Evolutionary conservation across 1,284 basidiomycete species (phyloP), one percentile per base, ranked within the genome.

Genomic region (Quambalaria eucalypti): DNA sequence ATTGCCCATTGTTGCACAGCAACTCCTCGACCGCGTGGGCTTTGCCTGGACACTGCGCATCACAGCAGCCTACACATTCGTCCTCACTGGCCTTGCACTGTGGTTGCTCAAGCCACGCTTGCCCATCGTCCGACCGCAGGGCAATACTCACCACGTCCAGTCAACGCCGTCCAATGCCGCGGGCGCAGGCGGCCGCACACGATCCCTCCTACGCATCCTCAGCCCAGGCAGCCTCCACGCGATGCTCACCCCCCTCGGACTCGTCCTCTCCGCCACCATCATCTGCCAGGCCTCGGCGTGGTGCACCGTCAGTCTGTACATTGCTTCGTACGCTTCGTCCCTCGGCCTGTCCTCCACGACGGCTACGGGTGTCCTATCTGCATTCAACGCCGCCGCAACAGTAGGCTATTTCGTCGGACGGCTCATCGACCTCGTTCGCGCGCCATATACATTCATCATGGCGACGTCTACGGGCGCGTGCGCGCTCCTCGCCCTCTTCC

Each of bases 241-340:
- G 7, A 14, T 57, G 40, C 38, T 48, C 14, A 9, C 36, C 12
- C 26, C 50, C 5, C 19, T 52, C n/a, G 21, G 52, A 47, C 25
- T 51, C 10, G 39, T 62, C 4, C 38, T 29, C 23, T 48, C 31
- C 25, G 40, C 38, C 9, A 36, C 47, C 23, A 26, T 63, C 5
- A 44, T 68, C 25, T 54, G 51, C 5, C 68, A 71, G 46, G 56
- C 67, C 1, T 55, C 55, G 0, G 65, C 59, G 1, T 71, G 58
- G 56, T 64, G 62, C 36, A 65, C 68, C 12, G 55, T 69, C 16
- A 60, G 60, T 21, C 61, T 71, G 48, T 69, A 69, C 55, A 61
- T 71, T 30, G 57, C 61, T 36, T 55, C 62, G 47, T 66, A 65
- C 39, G 49, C 57, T 25, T 52, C 55, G 2, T 61, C 65, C 1